Evolutionary conservation across 1,284 basidiomycete species (phyloP).

Genomic region (Fomitopsis palustris): DNA sequence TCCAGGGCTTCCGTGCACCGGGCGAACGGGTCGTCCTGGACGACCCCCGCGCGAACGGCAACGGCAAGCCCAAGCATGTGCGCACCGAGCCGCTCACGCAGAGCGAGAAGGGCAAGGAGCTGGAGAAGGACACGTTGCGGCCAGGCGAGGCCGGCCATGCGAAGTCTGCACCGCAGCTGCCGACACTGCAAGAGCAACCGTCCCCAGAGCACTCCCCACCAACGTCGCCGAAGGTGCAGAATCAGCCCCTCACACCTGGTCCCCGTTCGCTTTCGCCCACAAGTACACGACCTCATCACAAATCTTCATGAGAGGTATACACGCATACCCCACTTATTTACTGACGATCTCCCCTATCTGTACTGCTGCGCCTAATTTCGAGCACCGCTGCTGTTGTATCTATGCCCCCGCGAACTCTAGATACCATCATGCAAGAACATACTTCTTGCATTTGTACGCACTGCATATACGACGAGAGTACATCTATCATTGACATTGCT

Average conservation of each 20-base stretch:
- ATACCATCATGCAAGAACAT: neutral
- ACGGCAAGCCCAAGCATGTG: slow-evolving; percentile 20
- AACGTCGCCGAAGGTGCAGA: neutral
- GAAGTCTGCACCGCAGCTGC: slow-evolving; percentile 3
- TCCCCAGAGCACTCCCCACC: neutral
- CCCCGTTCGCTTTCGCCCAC: neutral
- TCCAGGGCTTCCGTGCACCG: slow-evolving; percentile 44
- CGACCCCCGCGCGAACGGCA: slow-evolving; percentile 13
- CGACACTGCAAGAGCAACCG: neutral
- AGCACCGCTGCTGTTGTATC: neutral
- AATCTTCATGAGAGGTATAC: no score
- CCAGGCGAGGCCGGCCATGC: neutral
- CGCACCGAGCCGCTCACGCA: slow-evolving; percentile 34
- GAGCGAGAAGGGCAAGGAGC: slow-evolving; percentile 10
- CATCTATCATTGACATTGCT: slow-evolving; percentile 1
- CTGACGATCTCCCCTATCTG: no score
- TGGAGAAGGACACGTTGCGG: neutral
- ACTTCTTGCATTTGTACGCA: neutral
- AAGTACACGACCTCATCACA: neutral
- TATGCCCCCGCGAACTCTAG: neutral
- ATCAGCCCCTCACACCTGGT: neutral
- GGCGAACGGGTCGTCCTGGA: slow-evolving; percentile 40
- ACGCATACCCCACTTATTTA: no score
- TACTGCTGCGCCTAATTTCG: no score
- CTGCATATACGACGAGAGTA: slow-evolving; percentile 1